Conservation (phyloP, 495 filamentous ascomycete species). For the Neurospora sp. region DNA sequence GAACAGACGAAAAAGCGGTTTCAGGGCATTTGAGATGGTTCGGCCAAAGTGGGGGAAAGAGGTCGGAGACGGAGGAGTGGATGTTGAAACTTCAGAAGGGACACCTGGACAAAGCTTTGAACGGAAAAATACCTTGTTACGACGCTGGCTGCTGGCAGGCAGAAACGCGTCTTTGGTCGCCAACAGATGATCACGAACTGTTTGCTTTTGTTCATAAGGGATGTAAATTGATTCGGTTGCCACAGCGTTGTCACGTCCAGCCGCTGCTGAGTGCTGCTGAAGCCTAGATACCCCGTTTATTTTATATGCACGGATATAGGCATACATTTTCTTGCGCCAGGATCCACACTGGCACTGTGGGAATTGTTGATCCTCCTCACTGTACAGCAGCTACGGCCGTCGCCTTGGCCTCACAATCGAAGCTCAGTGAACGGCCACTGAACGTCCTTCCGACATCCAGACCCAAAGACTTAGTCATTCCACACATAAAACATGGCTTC, state of each 20-base stretch:
- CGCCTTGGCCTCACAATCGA: background rate
- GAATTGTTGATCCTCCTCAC: background rate
- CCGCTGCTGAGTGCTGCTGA: background rate
- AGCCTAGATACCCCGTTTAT: background rate
- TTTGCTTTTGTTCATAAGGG: background rate
- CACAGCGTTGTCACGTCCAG: background rate
- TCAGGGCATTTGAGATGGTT: background rate
- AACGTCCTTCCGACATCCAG: background rate
- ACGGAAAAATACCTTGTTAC: background rate
- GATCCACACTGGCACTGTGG: background rate
- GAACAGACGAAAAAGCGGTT: background rate
- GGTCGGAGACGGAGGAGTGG: background rate
- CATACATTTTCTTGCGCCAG: background rate
- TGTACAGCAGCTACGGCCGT: background rate
- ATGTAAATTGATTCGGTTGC: background rate
- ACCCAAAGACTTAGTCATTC: background rate
- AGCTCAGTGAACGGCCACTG: background rate
- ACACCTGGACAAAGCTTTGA: background rate
- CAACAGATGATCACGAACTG: background rate
- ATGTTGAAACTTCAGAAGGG: background rate
- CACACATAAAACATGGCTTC: conserved; percentile 50
- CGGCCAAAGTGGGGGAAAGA: background rate
- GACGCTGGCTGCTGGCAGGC: background rate
- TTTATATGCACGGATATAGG: background rate
- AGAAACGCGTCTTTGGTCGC: background rate